Conservation (phyloP, 2,329 filamentous ascomycete genomes). For the Fusarium pininemorale region DNA sequence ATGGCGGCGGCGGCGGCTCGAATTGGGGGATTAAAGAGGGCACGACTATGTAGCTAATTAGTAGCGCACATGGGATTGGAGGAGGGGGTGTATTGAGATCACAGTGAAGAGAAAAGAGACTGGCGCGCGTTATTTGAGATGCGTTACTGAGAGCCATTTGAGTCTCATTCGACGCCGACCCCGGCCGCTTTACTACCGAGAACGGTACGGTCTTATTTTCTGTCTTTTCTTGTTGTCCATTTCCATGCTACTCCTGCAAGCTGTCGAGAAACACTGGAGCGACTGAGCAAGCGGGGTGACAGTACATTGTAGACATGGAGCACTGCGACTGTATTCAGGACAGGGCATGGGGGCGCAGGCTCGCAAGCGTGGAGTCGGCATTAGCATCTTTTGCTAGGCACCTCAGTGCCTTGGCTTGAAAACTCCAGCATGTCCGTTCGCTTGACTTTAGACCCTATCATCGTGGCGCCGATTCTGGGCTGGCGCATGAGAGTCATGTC, state of each 20-base stretch:
- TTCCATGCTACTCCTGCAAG: constrained; percentile 30
- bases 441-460: constrained; percentile 32
- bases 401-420: constrained; percentile 23
- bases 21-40: constrained; percentile 43
- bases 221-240: constrained; percentile 30
- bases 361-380: constrained; percentile 25
- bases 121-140: constrained; percentile 36
- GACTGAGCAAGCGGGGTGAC: constrained; percentile 24
- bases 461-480: constrained; percentile 38
- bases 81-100: constrained; percentile 40
- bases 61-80: constrained; percentile 35
- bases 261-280: constrained; percentile 31
- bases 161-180: constrained; percentile 40
- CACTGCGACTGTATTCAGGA: constrained; percentile 23
- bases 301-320: constrained; percentile 5
- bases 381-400: constrained; percentile 17
- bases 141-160: constrained; percentile 35
- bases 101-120: constrained; percentile 34
- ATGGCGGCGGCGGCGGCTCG: constrained; percentile 44
- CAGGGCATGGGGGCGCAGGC: constrained; percentile 32
- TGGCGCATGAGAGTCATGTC: constrained; percentile 42
- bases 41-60: constrained; percentile 40
- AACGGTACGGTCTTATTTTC: constrained; percentile 26
- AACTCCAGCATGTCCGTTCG: constrained; percentile 32
- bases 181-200: constrained; percentile 38